Percentiles rank a stretch among this genome's conserved stretches.
These are phyloP conservation scores for Earliella scabrosa DNA, from an alignment of 1,284 basidiomycete species.

Conservation along the genomic window DNA sequence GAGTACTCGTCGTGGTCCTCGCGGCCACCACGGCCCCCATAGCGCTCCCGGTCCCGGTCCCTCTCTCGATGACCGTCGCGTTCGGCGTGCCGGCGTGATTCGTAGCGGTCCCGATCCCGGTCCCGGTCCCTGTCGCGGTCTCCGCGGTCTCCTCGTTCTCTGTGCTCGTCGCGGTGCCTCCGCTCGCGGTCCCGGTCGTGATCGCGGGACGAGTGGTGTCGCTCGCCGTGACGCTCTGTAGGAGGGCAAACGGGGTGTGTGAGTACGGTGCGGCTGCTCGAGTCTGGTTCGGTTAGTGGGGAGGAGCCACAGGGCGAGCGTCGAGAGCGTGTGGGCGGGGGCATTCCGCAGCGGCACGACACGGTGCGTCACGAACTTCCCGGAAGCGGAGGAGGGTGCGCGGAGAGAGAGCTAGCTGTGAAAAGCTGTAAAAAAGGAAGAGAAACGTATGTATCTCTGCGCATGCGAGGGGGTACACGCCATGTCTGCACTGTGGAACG, in stretches of 20 bases:
- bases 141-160: slow-evolving; percentile 37
- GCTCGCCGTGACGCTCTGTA: slow-evolving; percentile 49
- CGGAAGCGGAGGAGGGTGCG: neutral
- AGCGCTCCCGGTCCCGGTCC: slow-evolving; percentile 42
- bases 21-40: slow-evolving; percentile 37
- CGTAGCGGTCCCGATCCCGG: slow-evolving; percentile 42
- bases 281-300: slow-evolving; percentile 33
- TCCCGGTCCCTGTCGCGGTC: slow-evolving; percentile 46
- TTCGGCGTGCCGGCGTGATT: slow-evolving; percentile 35
- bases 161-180: slow-evolving; percentile 51
- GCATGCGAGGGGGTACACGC: slow-evolving; percentile 1
- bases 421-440: slow-evolving; percentile 31
- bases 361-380: slow-evolving; percentile 8
- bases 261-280: slow-evolving; percentile 32
- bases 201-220: slow-evolving; percentile 50
- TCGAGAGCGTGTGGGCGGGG: neutral
- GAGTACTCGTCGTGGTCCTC: slow-evolving; percentile 42
- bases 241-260: slow-evolving; percentile 26
- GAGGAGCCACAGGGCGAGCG: slow-evolving; percentile 11
- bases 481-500: slow-evolving; percentile 1
- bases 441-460: slow-evolving; percentile 2
- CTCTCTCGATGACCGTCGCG: slow-evolving; percentile 43
- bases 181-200: slow-evolving; percentile 28
- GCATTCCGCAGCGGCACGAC: slow-evolving; percentile 10
- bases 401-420: slow-evolving; percentile 56